Evolutionary conservation across 129 eudicot species (phyloP), one percentile per base, ranked within the genome.

Genomic region (Pseudognaphalium luteoalbum): DNA sequence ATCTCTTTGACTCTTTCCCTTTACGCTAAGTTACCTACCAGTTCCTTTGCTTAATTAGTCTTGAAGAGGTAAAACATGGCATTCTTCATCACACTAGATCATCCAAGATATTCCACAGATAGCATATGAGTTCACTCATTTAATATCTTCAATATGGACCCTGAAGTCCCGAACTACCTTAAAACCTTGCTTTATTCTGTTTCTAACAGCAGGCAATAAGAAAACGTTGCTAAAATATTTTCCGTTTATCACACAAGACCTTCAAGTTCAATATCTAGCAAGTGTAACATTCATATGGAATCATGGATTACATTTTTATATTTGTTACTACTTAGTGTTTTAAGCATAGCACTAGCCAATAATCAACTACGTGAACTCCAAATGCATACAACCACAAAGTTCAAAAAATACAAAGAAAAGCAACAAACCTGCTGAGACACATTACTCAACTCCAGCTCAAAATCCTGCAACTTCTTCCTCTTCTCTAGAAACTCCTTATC

Each of bases 401-500:
- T 17, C 12, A 64, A 4, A 62, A 6, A 50, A 15, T 21, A 14
- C 7, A 34, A 32, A 33, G 20, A 20, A 44, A 59, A 62, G 61
- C 56, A 32, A 81, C 62, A 64, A 30, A 94, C 97, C 99, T 95
- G 96, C 77, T 80, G 88, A 59, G 97, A 95, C n/a, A 84, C 89
- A 69, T 86, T 87, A 58, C 84, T 87, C 37, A 91, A 84, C 70
- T 86, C 90, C 72, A 47, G 86, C 92, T 95, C 99, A 28, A 95
- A 85, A 70, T 89, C 90, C 80, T 79, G 84, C 85, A 95, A 75
- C 83, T 81, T 89, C 50, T 83, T 87, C 69, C 83, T 91, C 89
- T 71, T 89, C 30, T 89, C 97, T 82, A 95, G 34, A 76, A 91
- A 95, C 80, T 86, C 94, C 77, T 87, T 89, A 87, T 95, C 99